These are phyloP conservation scores for Pneumocystis canis DNA, from an alignment of 1,139 yeast species.

Conservation along the genomic window DNA sequence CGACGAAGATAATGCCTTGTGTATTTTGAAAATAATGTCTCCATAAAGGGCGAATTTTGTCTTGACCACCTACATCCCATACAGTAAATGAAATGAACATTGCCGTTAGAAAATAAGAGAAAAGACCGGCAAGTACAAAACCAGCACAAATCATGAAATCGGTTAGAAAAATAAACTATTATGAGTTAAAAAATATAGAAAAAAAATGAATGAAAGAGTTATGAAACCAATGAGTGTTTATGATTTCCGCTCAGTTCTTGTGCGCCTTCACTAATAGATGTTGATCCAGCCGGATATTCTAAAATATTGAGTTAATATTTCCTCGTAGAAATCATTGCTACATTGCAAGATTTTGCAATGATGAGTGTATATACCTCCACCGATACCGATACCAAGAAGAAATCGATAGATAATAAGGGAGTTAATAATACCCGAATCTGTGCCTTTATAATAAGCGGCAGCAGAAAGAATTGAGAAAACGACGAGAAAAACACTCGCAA, in stretches of 20 bases:
- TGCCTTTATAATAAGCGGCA: constrained; percentile 63
- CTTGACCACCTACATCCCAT: constrained; percentile 95
- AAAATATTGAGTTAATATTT: no score
- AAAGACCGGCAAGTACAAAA: constrained; percentile 69
- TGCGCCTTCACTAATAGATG: constrained; percentile 87
- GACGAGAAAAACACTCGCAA: constrained; percentile 58
- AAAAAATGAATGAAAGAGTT: background rate
- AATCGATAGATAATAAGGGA: constrained; percentile 75
- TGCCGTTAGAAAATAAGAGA: constrained; percentile 75
- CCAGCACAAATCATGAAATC: constrained; percentile 80
- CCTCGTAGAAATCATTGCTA: no score
- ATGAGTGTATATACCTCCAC: constrained; percentile 24
- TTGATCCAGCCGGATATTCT: constrained; percentile 87
- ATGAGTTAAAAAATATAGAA: constrained; percentile 2
- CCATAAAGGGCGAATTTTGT: constrained; percentile 98
- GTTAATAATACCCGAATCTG: constrained; percentile 56
- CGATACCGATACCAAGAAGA: constrained; percentile 65
- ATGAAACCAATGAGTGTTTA: constrained; percentile 44
- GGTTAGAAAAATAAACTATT: constrained; percentile 82
- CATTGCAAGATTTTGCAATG: background rate
- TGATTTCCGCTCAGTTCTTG: constrained; percentile 60
- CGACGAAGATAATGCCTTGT: constrained; percentile 88
- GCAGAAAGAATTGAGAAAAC: constrained; percentile 63
- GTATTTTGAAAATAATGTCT: constrained; percentile 98
- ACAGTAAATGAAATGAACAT: constrained; percentile 88